Evolutionary conservation across 768 basidiomycete species (phyloP).

Genomic region (Boletus insuetus): DNA sequence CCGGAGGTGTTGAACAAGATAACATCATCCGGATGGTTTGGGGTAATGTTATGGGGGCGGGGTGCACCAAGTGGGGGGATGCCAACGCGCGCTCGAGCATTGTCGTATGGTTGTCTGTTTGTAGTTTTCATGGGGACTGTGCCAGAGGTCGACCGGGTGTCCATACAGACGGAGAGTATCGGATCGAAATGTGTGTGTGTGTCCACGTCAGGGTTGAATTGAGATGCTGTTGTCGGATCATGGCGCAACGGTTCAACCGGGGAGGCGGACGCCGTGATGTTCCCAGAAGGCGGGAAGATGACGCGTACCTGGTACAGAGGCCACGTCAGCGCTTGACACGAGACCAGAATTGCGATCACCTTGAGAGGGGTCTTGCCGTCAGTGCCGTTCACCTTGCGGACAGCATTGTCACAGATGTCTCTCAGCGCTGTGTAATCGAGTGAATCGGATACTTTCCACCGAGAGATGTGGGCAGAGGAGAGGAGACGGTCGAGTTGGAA

Average conservation of each 20-base stretch:
- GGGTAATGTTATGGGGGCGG: background rate
- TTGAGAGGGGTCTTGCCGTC: conserved; percentile 18
- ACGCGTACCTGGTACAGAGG: conserved; percentile 49
- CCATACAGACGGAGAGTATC: conserved; percentile 50
- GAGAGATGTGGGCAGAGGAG: conserved; percentile 48
- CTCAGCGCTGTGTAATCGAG: conserved; percentile 43
- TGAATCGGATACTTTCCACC: conserved; percentile 41
- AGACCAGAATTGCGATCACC: conserved; percentile 8
- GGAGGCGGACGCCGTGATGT: conserved; percentile 34
- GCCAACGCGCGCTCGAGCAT: conserved; percentile 57
- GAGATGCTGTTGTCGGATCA: conserved; percentile 41
- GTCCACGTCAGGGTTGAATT: conserved; percentile 35
- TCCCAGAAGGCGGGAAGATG: conserved; percentile 40
- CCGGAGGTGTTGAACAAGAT: conserved; percentile 55
- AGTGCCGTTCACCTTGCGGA: conserved; percentile 28
- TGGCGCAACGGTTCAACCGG: conserved; percentile 31
- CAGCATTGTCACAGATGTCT: conserved; percentile 43
- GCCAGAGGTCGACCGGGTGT: conserved; percentile 50
- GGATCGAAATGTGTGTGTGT: conserved; percentile 27
- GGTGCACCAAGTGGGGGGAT: conserved; percentile 34
- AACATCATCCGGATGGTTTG: conserved; percentile 47
- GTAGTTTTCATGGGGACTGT: conserved; percentile 71
- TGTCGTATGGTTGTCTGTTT: conserved; percentile 52
- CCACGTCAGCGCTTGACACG: background rate
- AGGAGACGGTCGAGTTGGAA: conserved; percentile 61